Conservation (phyloP, 2,329 filamentous ascomycete species). For the Colletotrichum gigasporum region DNA sequence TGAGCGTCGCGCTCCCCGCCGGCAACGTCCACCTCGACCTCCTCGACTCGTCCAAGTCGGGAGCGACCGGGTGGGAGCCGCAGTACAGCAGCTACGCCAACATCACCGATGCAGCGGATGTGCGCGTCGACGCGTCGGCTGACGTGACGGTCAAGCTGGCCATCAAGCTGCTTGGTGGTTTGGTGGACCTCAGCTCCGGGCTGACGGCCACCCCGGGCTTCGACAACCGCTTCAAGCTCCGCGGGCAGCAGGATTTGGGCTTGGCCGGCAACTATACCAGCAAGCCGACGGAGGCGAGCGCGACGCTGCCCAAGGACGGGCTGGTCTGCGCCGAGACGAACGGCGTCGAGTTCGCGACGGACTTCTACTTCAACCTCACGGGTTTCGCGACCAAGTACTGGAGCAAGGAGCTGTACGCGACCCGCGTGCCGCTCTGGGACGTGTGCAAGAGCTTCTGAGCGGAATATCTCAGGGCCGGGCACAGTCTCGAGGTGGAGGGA, state of each 20-base stretch:
- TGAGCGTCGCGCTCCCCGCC: conserved; percentile 43
- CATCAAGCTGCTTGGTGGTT: conserved; percentile 45
- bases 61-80: conserved; percentile 46
- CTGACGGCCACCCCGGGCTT: conserved; percentile 47
- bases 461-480: neutral
- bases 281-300: neutral
- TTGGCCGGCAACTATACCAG: conserved; percentile 16
- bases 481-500: neutral
- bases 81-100: conserved; percentile 45
- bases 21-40: conserved; percentile 51
- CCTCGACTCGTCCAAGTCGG: conserved; percentile 39
- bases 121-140: conserved; percentile 43
- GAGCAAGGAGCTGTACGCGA: conserved; percentile 35
- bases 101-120: conserved; percentile 42
- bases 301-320: conserved; percentile 30
- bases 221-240: conserved; percentile 45
- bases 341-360: conserved; percentile 36
- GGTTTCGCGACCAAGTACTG: conserved; percentile 40
- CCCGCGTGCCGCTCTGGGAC: conserved; percentile 28
- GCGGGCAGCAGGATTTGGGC: conserved; percentile 37
- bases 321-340: conserved; percentile 36
- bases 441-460: conserved; percentile 28
- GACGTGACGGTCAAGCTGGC: conserved; percentile 49
- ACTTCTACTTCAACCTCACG: conserved; percentile 39
- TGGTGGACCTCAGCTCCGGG: conserved; percentile 48